Percentiles rank a stretch among this genome's conserved stretches.
These are phyloP conservation scores for Globisporangium heterothallicum DNA, from an alignment of 352 stramenopile genomes.

Conservation along the genomic window DNA sequence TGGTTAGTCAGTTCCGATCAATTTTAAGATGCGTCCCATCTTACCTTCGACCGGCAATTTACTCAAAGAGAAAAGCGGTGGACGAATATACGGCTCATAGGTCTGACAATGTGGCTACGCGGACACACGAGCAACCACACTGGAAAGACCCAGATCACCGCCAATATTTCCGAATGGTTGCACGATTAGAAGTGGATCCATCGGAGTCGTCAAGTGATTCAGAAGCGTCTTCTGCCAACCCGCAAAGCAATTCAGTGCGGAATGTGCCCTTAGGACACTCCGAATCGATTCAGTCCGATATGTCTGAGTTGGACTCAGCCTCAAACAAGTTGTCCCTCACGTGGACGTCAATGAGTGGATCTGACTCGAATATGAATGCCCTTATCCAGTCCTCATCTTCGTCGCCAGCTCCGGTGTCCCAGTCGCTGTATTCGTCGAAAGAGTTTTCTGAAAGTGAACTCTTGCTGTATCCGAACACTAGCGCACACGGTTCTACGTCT, in stretches of 20 bases:
- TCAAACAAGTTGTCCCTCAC: conserved; percentile 28
- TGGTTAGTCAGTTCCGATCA: conserved; percentile 40
- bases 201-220: neutral
- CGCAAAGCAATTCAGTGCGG: conserved; percentile 1
- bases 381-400: conserved; percentile 16
- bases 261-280: conserved; percentile 20
- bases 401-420: conserved; percentile 5
- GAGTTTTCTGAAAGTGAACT: conserved; percentile 59
- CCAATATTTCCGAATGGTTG: conserved; percentile 13
- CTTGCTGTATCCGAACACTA: conserved; percentile 33
- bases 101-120: neutral
- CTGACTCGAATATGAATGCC: conserved; percentile 24
- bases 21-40: conserved; percentile 50
- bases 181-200: conserved; percentile 6
- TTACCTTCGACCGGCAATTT: conserved; percentile 44
- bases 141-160: conserved; percentile 3
- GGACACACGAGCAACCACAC: neutral
- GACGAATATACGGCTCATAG: conserved; percentile 18
- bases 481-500: neutral
- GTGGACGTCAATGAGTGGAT: conserved; percentile 31
- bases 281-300: conserved; percentile 68
- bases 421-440: neutral
- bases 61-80: conserved; percentile 29
- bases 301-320: conserved; percentile 61
- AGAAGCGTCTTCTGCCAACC: neutral